Evolutionary conservation across 768 basidiomycete species (phyloP).

Genomic region (Mrakia blollopis): DNA sequence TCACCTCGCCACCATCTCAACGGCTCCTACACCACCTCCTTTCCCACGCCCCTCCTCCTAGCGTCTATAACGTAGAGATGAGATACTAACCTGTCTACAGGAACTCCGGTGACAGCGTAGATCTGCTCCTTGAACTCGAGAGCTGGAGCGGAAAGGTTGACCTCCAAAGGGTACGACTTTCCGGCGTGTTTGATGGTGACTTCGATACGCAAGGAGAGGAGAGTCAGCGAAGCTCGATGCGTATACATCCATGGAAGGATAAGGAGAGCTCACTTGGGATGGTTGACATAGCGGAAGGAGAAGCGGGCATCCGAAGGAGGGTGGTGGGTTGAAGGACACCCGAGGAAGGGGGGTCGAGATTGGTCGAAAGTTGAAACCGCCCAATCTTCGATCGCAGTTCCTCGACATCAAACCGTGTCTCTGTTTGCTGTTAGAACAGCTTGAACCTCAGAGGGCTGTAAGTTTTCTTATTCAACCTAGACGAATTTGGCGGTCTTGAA

Average conservation of each 20-base stretch:
- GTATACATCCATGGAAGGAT: background rate
- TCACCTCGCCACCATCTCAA: background rate
- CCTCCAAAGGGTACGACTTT: slow-evolving; percentile 63
- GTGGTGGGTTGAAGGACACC: background rate
- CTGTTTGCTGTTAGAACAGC: too few species aligned
- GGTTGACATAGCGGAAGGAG: slow-evolving; percentile 19
- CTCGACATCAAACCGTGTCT: too few species aligned
- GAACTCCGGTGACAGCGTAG: slow-evolving; percentile 77
- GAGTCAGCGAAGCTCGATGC: background rate
- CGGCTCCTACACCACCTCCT: background rate
- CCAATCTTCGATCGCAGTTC: too few species aligned
- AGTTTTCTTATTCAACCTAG: too few species aligned
- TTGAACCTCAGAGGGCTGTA: too few species aligned
- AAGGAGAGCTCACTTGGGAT: slow-evolving; percentile 1
- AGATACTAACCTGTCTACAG: slow-evolving; percentile 29
- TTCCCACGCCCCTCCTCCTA: background rate
- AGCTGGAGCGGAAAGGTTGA: slow-evolving; percentile 68
- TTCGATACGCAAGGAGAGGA: background rate
- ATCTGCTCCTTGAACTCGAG: slow-evolving; percentile 75
- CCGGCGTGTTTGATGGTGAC: slow-evolving; percentile 89
- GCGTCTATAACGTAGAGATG: background rate
- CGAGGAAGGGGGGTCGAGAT: too few species aligned
- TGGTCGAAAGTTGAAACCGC: too few species aligned
- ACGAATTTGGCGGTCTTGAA: too few species aligned
- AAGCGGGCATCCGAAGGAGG: background rate